phyloP scores from a whole-genome alignment of 306 rosid species.

The Lupinus albus region DNA sequence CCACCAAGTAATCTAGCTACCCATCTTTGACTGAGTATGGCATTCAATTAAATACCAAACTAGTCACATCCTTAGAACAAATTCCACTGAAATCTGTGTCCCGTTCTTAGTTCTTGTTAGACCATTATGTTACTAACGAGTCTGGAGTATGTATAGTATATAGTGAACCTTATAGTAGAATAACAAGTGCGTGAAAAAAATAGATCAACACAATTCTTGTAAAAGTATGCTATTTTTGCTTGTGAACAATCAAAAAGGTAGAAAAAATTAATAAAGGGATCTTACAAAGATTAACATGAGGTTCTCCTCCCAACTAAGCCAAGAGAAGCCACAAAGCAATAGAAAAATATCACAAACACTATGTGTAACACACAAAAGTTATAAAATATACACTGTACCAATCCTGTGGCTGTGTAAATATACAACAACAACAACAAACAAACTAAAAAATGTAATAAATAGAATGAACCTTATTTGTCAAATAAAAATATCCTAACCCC shows the following conservation, averaged over 20 bases:
- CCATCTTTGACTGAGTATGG: conserved; percentile 49
- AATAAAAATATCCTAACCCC: conserved; percentile 24
- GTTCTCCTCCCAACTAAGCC: background rate
- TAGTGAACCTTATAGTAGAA: background rate
- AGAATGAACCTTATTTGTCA: conserved; percentile 46
- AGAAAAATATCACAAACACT: conserved; percentile 36
- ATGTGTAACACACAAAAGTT: conserved; percentile 39
- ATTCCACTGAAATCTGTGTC: background rate
- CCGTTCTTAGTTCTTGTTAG: background rate
- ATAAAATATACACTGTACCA: conserved; percentile 51
- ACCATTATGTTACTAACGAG: no score
- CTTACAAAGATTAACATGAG: conserved; percentile 42
- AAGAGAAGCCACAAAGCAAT: conserved; percentile 47
- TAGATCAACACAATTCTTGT: background rate
- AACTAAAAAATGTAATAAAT: conserved; percentile 60
- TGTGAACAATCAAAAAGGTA: background rate
- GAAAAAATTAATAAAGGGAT: background rate
- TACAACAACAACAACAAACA: conserved; percentile 45
- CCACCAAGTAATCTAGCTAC: conserved; percentile 44
- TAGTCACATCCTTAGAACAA: background rate
- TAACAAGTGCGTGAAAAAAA: no score
- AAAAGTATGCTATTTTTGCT: background rate
- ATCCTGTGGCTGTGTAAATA: conserved; percentile 41
- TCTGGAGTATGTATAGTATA: no score
- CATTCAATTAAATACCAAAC: conserved; percentile 18